Percentiles rank a stretch among this genome's conserved stretches.
These are phyloP conservation scores for Kwoniella sp. DNA, from an alignment of 768 basidiomycete genomes.

Conservation along the genomic window DNA sequence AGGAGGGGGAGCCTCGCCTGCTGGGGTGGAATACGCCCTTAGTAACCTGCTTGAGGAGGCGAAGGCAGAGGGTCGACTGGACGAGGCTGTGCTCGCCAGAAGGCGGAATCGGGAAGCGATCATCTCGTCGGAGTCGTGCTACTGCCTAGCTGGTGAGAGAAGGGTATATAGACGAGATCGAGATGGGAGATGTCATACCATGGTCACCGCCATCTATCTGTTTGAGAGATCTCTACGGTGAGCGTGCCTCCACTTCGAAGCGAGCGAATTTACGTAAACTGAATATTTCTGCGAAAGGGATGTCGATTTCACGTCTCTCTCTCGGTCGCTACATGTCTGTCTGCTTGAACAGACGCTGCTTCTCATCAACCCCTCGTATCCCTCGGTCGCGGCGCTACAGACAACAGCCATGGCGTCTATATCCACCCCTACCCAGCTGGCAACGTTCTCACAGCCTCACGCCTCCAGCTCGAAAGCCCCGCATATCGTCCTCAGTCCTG, in stretches of 20 bases:
- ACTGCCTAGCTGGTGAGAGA: neutral
- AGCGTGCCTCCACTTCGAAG: neutral
- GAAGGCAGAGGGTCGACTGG: no score
- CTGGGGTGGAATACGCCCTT: no score
- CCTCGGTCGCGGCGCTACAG: no score
- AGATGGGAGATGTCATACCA: neutral
- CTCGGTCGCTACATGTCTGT: no score
- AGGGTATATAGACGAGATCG: no score
- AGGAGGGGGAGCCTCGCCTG: no score
- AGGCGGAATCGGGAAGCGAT: neutral
- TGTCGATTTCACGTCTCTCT: no score
- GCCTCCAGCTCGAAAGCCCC: slow-evolving; percentile 36
- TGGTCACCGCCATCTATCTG: neutral
- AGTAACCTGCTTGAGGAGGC: no score
- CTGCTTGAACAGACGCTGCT: no score
- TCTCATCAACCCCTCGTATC: no score
- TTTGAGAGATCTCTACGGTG: neutral
- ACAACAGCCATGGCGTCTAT: slow-evolving; percentile 30
- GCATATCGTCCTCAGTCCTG: slow-evolving; percentile 37
- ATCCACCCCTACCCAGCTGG: slow-evolving; percentile 39
- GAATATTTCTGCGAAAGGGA: slow-evolving; percentile 10
- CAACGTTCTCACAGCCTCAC: slow-evolving; percentile 41
- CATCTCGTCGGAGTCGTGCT: neutral
- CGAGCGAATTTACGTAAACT: neutral
- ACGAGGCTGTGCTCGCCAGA: neutral